Evolutionary conservation across 2,329 filamentous ascomycete species (phyloP).

Genomic region (Bipolaris cookei): DNA sequence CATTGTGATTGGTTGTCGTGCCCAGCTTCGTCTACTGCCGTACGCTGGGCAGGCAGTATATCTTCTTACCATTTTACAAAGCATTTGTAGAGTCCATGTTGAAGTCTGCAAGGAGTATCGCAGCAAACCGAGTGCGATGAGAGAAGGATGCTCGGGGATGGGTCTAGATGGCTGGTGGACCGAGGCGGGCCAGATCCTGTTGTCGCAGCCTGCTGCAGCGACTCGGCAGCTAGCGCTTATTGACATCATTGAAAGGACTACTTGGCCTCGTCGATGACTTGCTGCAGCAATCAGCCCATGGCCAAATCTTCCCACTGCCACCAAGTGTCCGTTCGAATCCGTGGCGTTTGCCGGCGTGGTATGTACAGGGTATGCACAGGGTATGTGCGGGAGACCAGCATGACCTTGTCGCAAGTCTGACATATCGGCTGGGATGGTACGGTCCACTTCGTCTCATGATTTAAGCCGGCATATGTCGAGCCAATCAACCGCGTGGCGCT

Average conservation of each 20-base stretch:
- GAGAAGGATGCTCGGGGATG: slow-evolving; percentile 11
- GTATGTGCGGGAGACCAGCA: slow-evolving; percentile 40
- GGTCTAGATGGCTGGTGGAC: slow-evolving; percentile 22
- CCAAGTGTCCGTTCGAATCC: slow-evolving; percentile 45
- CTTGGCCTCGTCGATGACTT: slow-evolving; percentile 26
- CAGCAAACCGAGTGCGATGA: background rate
- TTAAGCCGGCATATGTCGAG: slow-evolving; percentile 33
- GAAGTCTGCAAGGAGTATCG: background rate
- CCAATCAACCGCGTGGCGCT: slow-evolving; percentile 36
- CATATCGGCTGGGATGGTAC: slow-evolving; percentile 42
- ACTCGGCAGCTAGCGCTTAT: slow-evolving; percentile 31
- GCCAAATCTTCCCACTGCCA: slow-evolving; percentile 31
- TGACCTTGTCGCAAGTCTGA: slow-evolving; percentile 34
- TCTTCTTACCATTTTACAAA: background rate
- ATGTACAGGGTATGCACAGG: slow-evolving; percentile 40
- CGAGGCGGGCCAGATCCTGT: slow-evolving; percentile 25
- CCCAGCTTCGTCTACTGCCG: background rate
- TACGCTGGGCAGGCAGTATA: background rate
- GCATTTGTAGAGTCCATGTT: background rate
- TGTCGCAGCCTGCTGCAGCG: slow-evolving; percentile 22
- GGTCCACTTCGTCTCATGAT: slow-evolving; percentile 32
- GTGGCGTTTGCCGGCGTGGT: slow-evolving; percentile 18
- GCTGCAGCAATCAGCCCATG: slow-evolving; percentile 49
- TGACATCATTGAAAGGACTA: slow-evolving; percentile 40
- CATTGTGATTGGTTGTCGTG: background rate